These are phyloP conservation scores for Exophiala spinifera DNA, from an alignment of 2,329 filamentous ascomycete species.

Conservation along the genomic window DNA sequence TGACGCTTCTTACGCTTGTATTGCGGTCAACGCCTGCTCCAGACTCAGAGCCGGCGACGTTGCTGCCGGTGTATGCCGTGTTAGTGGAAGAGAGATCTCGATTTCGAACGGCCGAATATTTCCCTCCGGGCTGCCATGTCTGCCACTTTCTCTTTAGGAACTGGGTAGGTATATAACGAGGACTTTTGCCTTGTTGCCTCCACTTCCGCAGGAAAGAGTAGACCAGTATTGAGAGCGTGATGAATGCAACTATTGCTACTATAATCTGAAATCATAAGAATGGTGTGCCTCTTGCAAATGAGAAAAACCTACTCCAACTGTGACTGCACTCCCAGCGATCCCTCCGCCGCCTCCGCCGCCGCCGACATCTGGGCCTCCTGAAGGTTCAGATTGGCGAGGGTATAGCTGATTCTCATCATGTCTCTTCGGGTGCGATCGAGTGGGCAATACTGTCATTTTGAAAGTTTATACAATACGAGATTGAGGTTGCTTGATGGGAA, in stretches of 20 bases:
- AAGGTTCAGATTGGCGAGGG: constrained; percentile 3
- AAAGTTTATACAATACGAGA: background rate
- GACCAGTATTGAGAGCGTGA: constrained; percentile 14
- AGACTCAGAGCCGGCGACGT: constrained; percentile 13
- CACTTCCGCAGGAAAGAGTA: constrained; percentile 23
- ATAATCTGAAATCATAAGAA: constrained; percentile 16
- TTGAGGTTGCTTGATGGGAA: background rate
- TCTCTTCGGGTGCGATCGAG: background rate
- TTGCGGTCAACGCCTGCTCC: constrained; percentile 66
- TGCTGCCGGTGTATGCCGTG: constrained; percentile 21
- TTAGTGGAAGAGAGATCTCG: constrained; percentile 19
- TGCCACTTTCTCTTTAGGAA: constrained; percentile 27
- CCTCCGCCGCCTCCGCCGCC: constrained; percentile 6
- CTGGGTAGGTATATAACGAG: constrained; percentile 21
- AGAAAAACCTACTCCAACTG: constrained; percentile 18
- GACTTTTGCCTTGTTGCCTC: constrained; percentile 21
- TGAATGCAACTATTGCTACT: constrained; percentile 12
- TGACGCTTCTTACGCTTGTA: constrained; percentile 85
- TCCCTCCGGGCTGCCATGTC: constrained; percentile 25
- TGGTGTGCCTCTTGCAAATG: background rate
- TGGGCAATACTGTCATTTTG: background rate
- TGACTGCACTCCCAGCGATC: constrained; percentile 12
- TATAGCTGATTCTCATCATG: constrained; percentile 1
- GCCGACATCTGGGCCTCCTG: background rate
- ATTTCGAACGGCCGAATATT: constrained; percentile 24